Percentiles rank a stretch among this genome's conserved stretches.
These are phyloP conservation scores for Aspergillus quadricinctus DNA, from an alignment of 2,329 filamentous ascomycete genomes.

Conservation along the genomic window DNA sequence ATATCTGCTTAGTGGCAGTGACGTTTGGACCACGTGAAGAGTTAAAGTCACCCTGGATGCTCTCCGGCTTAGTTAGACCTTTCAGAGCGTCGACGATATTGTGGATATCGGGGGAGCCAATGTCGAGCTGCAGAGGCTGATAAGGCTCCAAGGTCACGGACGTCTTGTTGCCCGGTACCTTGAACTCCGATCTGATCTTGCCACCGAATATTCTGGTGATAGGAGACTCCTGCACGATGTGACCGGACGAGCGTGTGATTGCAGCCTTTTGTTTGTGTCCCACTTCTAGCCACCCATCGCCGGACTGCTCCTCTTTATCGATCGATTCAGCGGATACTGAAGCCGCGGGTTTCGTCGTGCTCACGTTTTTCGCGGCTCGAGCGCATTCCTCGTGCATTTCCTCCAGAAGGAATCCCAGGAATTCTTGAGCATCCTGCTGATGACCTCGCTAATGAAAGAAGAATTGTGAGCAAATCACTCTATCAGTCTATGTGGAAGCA, in stretches of 20 bases:
- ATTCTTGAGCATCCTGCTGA: conserved; percentile 97
- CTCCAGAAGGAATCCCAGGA: conserved; percentile 86
- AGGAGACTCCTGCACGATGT: conserved; percentile 68
- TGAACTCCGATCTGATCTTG: conserved; percentile 81
- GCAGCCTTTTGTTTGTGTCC: conserved; percentile 85
- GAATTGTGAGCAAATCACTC: not conserved
- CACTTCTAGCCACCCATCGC: conserved; percentile 87
- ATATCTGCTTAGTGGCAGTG: conserved; percentile 85
- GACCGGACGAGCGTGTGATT: conserved; percentile 79
- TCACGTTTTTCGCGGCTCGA: conserved; percentile 61
- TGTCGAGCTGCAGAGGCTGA: conserved; percentile 90
- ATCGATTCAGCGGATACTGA: conserved; percentile 38
- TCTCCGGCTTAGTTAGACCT: conserved; percentile 76
- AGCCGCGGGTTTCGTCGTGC: conserved; percentile 40
- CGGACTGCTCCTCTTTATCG: conserved; percentile 36
- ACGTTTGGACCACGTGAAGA: conserved; percentile 72
- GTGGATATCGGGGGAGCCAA: conserved; percentile 77
- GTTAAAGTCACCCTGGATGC: conserved; percentile 77
- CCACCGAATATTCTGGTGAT: conserved; percentile 94
- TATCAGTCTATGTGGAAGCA: not conserved
- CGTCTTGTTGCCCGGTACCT: conserved; percentile 78
- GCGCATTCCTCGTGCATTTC: conserved; percentile 90
- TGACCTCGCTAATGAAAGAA: conserved; percentile 65
- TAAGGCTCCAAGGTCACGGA: conserved; percentile 93
- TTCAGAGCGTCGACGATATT: conserved; percentile 91